phyloP scores from a whole-genome alignment of 2,329 filamentous ascomycete species.

The Amauroascus verrucosus region DNA sequence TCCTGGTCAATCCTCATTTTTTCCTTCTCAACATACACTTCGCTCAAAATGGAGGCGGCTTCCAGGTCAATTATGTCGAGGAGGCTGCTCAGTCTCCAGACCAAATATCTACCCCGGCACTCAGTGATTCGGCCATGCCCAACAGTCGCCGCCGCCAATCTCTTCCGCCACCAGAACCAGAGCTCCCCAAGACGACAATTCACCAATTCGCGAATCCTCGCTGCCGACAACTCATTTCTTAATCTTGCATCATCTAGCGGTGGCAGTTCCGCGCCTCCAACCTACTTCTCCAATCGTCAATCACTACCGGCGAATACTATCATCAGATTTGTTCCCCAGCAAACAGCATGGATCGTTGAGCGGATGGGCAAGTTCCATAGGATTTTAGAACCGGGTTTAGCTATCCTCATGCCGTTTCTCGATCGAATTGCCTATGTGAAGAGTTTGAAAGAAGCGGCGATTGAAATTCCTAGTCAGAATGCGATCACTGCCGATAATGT shows the following conservation, averaged over 20 bases:
- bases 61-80: slow-evolving; percentile 25
- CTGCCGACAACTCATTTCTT: slow-evolving; percentile 18
- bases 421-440: slow-evolving; percentile 97
- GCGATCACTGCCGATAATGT: slow-evolving; percentile 99
- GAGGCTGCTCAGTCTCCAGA: slow-evolving; percentile 24
- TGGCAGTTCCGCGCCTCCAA: slow-evolving; percentile 41
- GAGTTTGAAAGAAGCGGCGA: slow-evolving; percentile 87
- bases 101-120: neutral
- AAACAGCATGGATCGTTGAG: slow-evolving; percentile 99
- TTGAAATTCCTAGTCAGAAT: slow-evolving; percentile 95
- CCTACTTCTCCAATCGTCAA: slow-evolving; percentile 63
- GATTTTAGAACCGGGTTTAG: slow-evolving; percentile 83
- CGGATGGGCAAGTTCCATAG: slow-evolving; percentile 97
- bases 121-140: neutral
- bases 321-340: slow-evolving; percentile 94
- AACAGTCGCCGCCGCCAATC: neutral
- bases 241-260: slow-evolving; percentile 16
- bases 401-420: slow-evolving; percentile 77
- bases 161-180: neutral
- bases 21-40: neutral
- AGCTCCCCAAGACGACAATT: slow-evolving; percentile 2
- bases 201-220: slow-evolving; percentile 18
- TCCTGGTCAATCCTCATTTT: neutral
- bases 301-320: slow-evolving; percentile 83
- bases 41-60: slow-evolving; percentile 28